Conservation (phyloP, 164 flowering plant genomes). For the Vitis cinerea region DNA sequence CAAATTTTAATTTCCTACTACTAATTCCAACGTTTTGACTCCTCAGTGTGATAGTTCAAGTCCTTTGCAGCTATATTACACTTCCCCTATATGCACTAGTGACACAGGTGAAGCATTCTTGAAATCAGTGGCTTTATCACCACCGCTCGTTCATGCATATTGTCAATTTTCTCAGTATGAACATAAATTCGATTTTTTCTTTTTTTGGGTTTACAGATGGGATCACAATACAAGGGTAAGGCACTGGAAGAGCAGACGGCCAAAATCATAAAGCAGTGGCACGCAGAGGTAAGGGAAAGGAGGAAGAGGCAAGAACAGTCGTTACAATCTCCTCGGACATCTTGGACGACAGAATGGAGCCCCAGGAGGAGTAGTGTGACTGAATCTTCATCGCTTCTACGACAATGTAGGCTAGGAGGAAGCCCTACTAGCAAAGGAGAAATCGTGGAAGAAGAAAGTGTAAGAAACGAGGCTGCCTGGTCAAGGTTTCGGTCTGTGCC, state of each 20-base stretch:
- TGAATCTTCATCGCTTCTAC: background rate
- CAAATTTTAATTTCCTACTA: too few species aligned
- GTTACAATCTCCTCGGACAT: constrained; percentile 6
- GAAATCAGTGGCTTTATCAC: background rate
- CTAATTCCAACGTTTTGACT: background rate
- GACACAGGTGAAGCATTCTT: constrained; percentile 17
- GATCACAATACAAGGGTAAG: constrained; percentile 15
- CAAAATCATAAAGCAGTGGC: constrained; percentile 19
- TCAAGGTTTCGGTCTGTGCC: too few species aligned
- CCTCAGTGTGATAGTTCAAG: constrained; percentile 18
- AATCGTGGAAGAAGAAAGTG: too few species aligned
- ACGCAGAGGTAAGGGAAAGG: constrained; percentile 17
- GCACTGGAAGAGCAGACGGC: constrained; percentile 15
- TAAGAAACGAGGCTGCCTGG: too few species aligned
- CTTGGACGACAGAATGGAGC: constrained; percentile 8
- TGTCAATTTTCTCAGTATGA: background rate
- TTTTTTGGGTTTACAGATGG: constrained; percentile 17
- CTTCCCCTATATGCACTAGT: constrained; percentile 33
- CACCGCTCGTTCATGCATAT: background rate
- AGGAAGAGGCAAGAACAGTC: constrained; percentile 16
- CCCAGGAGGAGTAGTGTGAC: background rate
- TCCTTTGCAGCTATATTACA: constrained; percentile 28
- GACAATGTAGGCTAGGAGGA: background rate
- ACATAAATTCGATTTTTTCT: background rate
- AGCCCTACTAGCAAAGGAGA: too few species aligned